Evolutionary conservation across 495 filamentous ascomycete genomes (phyloP).

Genomic region (Lasiosphaeris hirsuta): DNA sequence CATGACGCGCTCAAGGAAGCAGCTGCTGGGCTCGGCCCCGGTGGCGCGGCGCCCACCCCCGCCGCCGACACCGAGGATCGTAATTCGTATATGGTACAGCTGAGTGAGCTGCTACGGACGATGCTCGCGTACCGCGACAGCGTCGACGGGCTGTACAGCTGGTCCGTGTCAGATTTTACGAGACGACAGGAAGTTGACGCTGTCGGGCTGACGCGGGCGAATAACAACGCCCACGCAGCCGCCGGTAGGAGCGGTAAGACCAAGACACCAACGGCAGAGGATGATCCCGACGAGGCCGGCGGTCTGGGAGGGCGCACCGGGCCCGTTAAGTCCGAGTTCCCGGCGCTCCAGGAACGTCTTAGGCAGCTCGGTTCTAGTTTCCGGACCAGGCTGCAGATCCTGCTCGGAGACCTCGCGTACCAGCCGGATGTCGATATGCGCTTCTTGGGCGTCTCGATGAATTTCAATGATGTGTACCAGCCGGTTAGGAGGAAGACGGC

Average conservation of each 20-base stretch:
- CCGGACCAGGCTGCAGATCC: conserved; percentile 65
- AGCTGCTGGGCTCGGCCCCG: conserved; percentile 21
- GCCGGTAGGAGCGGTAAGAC: conserved; percentile 22
- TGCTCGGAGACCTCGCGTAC: conserved; percentile 86
- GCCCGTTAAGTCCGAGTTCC: conserved; percentile 56
- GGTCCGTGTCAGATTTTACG: conserved; percentile 90
- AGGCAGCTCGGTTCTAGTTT: conserved; percentile 69
- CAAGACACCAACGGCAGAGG: conserved; percentile 52
- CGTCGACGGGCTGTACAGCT: conserved; percentile 91
- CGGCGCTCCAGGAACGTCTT: conserved; percentile 69
- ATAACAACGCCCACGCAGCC: conserved; percentile 31
- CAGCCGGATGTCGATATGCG: conserved; percentile 95
- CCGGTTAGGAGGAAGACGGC: conserved; percentile 58
- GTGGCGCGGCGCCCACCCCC: conserved; percentile 23
- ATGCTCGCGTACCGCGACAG: conserved; percentile 94
- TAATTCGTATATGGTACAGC: conserved; percentile 83
- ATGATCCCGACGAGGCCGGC: conserved; percentile 36
- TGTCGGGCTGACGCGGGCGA: conserved; percentile 12
- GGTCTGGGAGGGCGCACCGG: conserved; percentile 10
- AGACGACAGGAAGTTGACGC: conserved; percentile 80
- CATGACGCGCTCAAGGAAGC: conserved; percentile 33
- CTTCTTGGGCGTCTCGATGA: conserved; percentile 94
- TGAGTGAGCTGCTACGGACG: conserved; percentile 86
- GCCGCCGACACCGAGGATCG: conserved; percentile 51
- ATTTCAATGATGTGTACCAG: conserved; percentile 96